Conservation (phyloP, 805 yeast species). For the Novakomyces olei region DNA sequence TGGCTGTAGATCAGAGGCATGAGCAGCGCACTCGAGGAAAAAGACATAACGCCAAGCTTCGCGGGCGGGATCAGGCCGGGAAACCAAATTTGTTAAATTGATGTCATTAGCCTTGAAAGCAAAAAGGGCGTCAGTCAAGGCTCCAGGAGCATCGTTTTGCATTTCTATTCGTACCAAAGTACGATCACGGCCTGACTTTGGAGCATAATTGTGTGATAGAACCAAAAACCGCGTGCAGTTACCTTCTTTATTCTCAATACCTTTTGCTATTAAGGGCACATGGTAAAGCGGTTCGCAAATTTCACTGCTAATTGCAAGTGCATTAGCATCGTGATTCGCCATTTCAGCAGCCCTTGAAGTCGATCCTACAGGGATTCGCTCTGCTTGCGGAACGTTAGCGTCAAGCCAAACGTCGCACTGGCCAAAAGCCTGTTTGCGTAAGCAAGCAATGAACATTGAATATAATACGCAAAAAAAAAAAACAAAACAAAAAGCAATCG, state of each 20-base stretch:
- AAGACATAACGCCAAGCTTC: not conserved
- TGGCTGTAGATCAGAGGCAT: no score
- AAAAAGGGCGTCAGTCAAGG: no score
- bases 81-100: not conserved
- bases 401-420: conserved; percentile 1
- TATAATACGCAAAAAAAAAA: no score
- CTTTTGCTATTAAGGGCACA: not conserved
- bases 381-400: not conserved
- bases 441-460: not conserved
- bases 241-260: not conserved
- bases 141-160: no score
- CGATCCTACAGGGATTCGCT: not conserved
- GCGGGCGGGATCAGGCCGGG: not conserved
- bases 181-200: no score
- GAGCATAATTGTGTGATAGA: no score
- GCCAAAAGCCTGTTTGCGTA: conserved; percentile 2
- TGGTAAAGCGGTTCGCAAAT: conserved; percentile 1
- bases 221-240: conserved; percentile 1
- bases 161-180: no score
- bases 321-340: not conserved
- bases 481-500: no score
- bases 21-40: conserved; percentile 1
- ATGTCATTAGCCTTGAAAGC: no score
- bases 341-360: conserved; percentile 1
- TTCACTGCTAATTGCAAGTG: not conserved